Evolutionary conservation across 345 rosid genomes (phyloP), one percentile per base, ranked within the genome.

Genomic region (Abelmoschus esculentus): DNA sequence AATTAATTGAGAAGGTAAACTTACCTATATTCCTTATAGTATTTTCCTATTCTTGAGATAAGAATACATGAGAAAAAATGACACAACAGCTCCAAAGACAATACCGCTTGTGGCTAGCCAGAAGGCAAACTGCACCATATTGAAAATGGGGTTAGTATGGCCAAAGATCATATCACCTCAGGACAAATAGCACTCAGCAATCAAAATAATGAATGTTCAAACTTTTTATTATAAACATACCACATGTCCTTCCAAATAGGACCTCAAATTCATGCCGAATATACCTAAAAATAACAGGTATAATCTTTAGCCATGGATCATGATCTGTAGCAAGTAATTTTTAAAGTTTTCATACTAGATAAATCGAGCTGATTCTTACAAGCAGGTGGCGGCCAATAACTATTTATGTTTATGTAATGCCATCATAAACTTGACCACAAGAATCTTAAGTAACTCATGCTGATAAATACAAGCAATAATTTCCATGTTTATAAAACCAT

Each of bases 241-340:
- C 90, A 91, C 79, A 70, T 88, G 91, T 77, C 91, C 96, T 85
- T 93, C 98, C 31, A 93, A 95, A 80, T 91, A 91, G 56, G 98
- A 93, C 86, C 76, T 91, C 83, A 93, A 85, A 80, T 91, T 93
- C 97, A 93, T 93, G 77, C 98, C 98, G 59, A 91, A 91, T 72
- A 93, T 91, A 76, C 97, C 98, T 93, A 83, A 76, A 74, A 64
- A 76, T n/a, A n/a, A 22, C 28, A 55, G 62, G 59, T 9, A 47
- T 38, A 17, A 13, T 58, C 28, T 60, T 36, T 11, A 70, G 70
- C 7, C 57, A 8, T 19, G 40, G 72, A 13, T 69, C 67, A 12
- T 63, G 32, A 40, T 42, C 40, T 40, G 50, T 40, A 28, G 50
- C n/a, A 40, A 40, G 29, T 38, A 40, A 63, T 6, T 17, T 62